Evolutionary conservation across 352 stramenopile genomes (phyloP).

Genomic region (Detonula confervacea): DNA sequence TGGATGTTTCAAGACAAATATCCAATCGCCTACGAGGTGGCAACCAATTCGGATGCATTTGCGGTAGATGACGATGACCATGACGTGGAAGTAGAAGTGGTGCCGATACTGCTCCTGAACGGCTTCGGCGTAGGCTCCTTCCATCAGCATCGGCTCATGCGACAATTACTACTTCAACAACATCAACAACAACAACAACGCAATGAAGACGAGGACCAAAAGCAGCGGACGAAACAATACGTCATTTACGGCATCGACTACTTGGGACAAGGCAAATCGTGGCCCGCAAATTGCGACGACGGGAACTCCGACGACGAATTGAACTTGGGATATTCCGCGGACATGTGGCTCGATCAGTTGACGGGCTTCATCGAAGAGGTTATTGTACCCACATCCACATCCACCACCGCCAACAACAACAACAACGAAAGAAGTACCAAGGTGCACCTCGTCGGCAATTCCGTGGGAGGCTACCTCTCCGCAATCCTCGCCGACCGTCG

Average conservation of each 20-base stretch:
- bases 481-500: slow-evolving; percentile 54
- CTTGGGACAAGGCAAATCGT: slow-evolving; percentile 75
- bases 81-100: neutral
- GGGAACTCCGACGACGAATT: slow-evolving; percentile 63
- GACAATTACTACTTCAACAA: slow-evolving; percentile 36
- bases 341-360: slow-evolving; percentile 76
- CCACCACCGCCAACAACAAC: no score
- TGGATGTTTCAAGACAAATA: slow-evolving; percentile 48
- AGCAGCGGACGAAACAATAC: slow-evolving; percentile 14
- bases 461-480: slow-evolving; percentile 68
- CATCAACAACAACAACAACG: slow-evolving; percentile 1
- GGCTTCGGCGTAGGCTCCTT: slow-evolving; percentile 82
- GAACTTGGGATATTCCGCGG: slow-evolving; percentile 66
- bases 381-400: slow-evolving; percentile 36
- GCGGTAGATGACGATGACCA: neutral
- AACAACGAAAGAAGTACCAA: no score
- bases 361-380: slow-evolving; percentile 67
- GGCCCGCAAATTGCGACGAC: slow-evolving; percentile 76
- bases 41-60: neutral
- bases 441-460: slow-evolving; percentile 78
- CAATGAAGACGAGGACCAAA: no score
- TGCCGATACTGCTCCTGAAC: slow-evolving; percentile 76
- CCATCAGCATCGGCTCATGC: slow-evolving; percentile 79
- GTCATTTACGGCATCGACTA: slow-evolving; percentile 80
- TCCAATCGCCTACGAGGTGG: slow-evolving; percentile 46